Evolutionary conservation across 1,139 yeast genomes (phyloP).

Genomic region (Oligophagozyma castellii): DNA sequence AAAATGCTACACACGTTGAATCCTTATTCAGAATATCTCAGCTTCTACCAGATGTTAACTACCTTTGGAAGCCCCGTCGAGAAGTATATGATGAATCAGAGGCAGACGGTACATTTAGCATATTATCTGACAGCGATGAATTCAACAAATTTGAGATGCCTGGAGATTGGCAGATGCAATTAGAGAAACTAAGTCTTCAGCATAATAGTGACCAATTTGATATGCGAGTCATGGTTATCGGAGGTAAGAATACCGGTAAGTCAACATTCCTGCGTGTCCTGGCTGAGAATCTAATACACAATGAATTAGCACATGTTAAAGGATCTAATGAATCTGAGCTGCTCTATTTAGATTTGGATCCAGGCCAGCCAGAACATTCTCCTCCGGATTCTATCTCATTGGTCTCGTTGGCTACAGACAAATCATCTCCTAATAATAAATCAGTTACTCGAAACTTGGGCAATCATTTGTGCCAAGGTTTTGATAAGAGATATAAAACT

Average conservation of each 20-base stretch:
- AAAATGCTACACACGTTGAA: conserved; percentile 7
- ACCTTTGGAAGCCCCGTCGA: conserved; percentile 15
- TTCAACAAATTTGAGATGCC: not conserved
- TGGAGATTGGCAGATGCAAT: conserved; percentile 10
- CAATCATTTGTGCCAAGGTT: conserved; percentile 15
- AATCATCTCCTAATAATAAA: conserved; percentile 1
- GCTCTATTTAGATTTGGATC: conserved; percentile 66
- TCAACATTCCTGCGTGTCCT: conserved; percentile 54
- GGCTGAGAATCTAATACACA: conserved; percentile 30
- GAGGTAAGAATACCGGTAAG: conserved; percentile 74
- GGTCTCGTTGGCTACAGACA: conserved; percentile 13
- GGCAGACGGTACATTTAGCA: not conserved
- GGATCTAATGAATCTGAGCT: conserved; percentile 11
- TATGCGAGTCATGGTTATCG: conserved; percentile 34
- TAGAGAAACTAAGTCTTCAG: conserved; percentile 10
- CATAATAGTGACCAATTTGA: conserved; percentile 12
- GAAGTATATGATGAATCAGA: too few species aligned
- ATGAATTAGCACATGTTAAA: conserved; percentile 4
- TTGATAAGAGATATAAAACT: conserved; percentile 22
- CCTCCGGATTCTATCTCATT: conserved; percentile 43
- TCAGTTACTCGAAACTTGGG: conserved; percentile 10
- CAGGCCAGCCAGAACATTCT: conserved; percentile 80
- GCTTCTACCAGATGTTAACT: conserved; percentile 10
- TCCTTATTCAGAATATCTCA: conserved; percentile 6
- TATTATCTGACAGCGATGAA: not conserved